Evolutionary conservation across 176 grass and related monocot genomes (phyloP).

Genomic region (Zizania latifolia): DNA sequence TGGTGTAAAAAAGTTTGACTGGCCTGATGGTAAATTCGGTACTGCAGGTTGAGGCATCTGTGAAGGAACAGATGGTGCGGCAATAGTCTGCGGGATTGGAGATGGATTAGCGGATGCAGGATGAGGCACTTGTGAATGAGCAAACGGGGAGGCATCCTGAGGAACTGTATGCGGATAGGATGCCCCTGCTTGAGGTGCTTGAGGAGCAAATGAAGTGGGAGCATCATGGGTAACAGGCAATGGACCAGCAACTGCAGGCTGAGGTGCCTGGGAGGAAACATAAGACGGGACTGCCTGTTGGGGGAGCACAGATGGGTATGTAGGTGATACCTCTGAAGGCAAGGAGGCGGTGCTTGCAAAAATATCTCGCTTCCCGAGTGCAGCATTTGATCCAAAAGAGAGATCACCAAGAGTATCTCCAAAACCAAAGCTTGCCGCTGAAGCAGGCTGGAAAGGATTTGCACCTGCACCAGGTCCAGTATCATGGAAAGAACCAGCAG

Average conservation of each 20-base stretch:
- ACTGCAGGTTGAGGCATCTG: slow-evolving; percentile 34
- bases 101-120: slow-evolving; percentile 16
- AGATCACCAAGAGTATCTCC: slow-evolving; percentile 65
- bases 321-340: no score
- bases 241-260: slow-evolving; percentile 9
- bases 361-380: slow-evolving; percentile 36
- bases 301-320: slow-evolving; percentile 7
- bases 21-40: slow-evolving; percentile 20
- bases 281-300: slow-evolving; percentile 27
- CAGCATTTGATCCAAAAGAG: slow-evolving; percentile 39
- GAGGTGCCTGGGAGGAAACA: slow-evolving; percentile 26
- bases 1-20: slow-evolving; percentile 24
- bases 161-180: slow-evolving; percentile 15
- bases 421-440: slow-evolving; percentile 63
- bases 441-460: slow-evolving; percentile 48
- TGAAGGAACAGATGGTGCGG: slow-evolving; percentile 23
- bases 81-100: slow-evolving; percentile 22
- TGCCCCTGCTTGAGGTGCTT: slow-evolving; percentile 14
- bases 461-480: slow-evolving; percentile 23
- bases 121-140: slow-evolving; percentile 32
- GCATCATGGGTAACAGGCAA: slow-evolving; percentile 2
- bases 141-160: slow-evolving; percentile 17
- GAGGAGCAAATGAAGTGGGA: slow-evolving; percentile 22
- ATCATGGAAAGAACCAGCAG: slow-evolving; percentile 47
- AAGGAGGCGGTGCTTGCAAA: slow-evolving; percentile 45